Evolutionary conservation across 2,329 filamentous ascomycete species (phyloP).

Genomic region (Alternaria metachromatica): DNA sequence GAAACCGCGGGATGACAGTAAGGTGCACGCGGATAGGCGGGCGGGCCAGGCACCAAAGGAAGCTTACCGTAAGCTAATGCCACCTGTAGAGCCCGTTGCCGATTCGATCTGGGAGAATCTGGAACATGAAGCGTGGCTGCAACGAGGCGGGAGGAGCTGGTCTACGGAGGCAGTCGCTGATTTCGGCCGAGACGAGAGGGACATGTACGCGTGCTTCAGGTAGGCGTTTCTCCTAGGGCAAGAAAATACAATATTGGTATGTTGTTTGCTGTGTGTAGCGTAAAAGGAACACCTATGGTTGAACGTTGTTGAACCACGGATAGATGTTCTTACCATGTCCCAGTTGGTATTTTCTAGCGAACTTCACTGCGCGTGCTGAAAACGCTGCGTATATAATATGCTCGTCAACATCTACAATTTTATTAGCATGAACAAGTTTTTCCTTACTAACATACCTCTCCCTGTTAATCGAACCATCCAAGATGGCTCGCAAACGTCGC

Average conservation of each 20-base stretch:
- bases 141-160: background rate
- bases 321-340: background rate
- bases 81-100: background rate
- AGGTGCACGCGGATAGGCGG: background rate
- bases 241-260: background rate
- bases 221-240: background rate
- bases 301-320: background rate
- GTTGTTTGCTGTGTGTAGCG: background rate
- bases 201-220: background rate
- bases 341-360: rapidly evolving
- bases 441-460: background rate
- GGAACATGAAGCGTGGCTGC: background rate
- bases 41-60: background rate
- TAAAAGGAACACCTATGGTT: background rate
- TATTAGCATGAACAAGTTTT: background rate
- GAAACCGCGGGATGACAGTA: background rate
- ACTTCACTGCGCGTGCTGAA: background rate
- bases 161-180: background rate
- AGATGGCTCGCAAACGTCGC: background rate
- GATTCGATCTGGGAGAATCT: too few relatives aligned
- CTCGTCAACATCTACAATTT: background rate
- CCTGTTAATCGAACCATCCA: background rate
- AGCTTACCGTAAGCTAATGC: background rate
- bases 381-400: background rate
- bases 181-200: background rate